phyloP scores from a whole-genome alignment of 148 eudicot species.

The Cornus kousa region DNA sequence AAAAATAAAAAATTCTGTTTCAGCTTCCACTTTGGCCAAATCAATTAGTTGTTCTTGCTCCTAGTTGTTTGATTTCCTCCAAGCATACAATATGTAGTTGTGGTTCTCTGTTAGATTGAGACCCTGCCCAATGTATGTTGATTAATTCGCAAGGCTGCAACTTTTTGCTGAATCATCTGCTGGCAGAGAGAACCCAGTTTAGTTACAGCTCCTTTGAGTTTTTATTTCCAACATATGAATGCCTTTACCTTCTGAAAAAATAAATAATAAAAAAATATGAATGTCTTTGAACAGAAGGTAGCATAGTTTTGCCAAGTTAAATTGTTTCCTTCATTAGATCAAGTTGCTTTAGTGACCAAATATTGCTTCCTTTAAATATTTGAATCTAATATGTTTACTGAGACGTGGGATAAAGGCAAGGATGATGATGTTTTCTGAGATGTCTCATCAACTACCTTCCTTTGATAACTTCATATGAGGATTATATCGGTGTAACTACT shows the following conservation, averaged over 20 bases:
- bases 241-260: too few species aligned
- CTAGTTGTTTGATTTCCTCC: neutral
- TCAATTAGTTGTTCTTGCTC: neutral
- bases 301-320: neutral
- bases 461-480: neutral
- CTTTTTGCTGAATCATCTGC: neutral
- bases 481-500: neutral
- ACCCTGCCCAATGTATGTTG: neutral
- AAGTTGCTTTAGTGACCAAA: neutral
- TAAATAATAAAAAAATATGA: too few species aligned
- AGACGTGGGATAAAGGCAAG: neutral
- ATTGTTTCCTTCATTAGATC: neutral
- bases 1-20: neutral
- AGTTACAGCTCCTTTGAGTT: neutral
- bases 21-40: neutral
- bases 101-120: neutral
- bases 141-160: neutral
- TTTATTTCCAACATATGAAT: neutral
- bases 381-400: neutral
- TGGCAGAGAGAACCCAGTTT: neutral
- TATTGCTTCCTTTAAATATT: neutral
- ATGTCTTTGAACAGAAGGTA: neutral
- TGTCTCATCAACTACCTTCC: neutral
- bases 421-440: neutral
- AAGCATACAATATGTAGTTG: neutral